Evolutionary conservation across 371 early-diverging fungal species (phyloP), one percentile per base, ranked within the genome.

Genomic region (Choanephora cucurbitarum): DNA sequence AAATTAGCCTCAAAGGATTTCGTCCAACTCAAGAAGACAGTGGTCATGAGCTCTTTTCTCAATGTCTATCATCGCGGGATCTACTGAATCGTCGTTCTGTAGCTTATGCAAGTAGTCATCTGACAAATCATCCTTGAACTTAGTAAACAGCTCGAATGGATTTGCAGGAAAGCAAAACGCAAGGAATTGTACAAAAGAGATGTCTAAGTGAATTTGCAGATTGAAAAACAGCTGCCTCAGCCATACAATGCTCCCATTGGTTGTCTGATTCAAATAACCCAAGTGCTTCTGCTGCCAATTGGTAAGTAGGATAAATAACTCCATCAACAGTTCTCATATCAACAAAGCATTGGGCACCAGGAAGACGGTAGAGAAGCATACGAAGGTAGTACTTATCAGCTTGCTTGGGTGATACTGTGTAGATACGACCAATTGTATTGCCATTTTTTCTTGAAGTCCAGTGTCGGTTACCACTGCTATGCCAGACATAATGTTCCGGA

Each of bases 341-440:
- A n/a, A n/a, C 21, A 17, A 70, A 31, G 24, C 57, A 41, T 17
- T 57, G 15, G 41, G 51, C 41, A 2, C 63, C 70, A 17, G 8
- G n/a, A 11, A 57, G 45, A 32, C 57, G 39, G 2, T 47, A 13
- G 5, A 70, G 47, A n/a, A 66, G 18, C 5, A 61, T 31, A 1
- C 66, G 54, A 15, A 66, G 47, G 47, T 47, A 52, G 37, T 23
- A 66, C 19, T 49, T 59, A 46, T 70, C 66, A 10, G 42, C 23
- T 19, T 61, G 58, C 18, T 28, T 66, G 23, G 66, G 64, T 6
- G 43, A 59, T 13, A 63, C 44, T 10, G 44, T 45, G 43, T 67
- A 60, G 1, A 69, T 37, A 8, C 63, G 41, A 14, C 57, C 52
- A 49, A 69, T 62, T 5, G 11, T 42, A 18, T 34, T 40, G 24